Evolutionary conservation across 768 basidiomycete genomes (phyloP).

Genomic region (Tricholoma matsutake): DNA sequence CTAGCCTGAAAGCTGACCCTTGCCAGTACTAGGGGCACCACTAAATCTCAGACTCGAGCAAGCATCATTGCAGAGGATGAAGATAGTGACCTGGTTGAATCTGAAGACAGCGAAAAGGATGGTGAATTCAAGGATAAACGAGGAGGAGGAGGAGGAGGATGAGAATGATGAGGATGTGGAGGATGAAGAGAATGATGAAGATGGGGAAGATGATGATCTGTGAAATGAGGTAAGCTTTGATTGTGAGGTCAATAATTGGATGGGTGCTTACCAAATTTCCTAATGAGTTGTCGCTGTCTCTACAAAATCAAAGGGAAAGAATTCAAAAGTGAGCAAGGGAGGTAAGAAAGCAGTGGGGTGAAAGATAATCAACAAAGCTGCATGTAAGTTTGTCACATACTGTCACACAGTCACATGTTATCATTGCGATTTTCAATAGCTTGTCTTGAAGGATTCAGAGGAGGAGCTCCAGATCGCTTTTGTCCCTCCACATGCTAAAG

Average conservation of each 20-base stretch:
- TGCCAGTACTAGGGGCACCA: not conserved
- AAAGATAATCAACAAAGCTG: not conserved
- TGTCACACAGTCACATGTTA: not conserved
- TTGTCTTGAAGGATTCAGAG: not conserved
- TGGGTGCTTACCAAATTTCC: not conserved
- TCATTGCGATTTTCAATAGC: not conserved
- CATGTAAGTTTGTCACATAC: not conserved
- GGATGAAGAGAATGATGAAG: not conserved
- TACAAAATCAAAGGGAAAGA: not conserved
- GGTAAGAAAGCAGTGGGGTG: not conserved
- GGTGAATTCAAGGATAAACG: not conserved
- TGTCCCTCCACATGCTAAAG: not conserved
- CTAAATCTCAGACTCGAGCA: not conserved
- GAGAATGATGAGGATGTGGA: not conserved
- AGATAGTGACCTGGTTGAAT: not conserved
- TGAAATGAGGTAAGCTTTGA: not conserved
- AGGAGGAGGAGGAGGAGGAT: not conserved
- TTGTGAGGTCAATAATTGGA: not conserved
- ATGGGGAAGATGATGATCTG: not conserved
- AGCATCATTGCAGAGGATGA: not conserved
- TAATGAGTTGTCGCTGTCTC: not conserved
- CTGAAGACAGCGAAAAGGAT: not conserved
- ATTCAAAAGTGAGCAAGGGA: not conserved
- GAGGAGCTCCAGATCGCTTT: not conserved
- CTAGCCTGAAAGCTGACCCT: not conserved